Percentiles rank a stretch among this genome's conserved stretches.
These are phyloP conservation scores for Hanseniaspora clermontiae DNA, from an alignment of 805 yeast species.

Conservation along the genomic window DNA sequence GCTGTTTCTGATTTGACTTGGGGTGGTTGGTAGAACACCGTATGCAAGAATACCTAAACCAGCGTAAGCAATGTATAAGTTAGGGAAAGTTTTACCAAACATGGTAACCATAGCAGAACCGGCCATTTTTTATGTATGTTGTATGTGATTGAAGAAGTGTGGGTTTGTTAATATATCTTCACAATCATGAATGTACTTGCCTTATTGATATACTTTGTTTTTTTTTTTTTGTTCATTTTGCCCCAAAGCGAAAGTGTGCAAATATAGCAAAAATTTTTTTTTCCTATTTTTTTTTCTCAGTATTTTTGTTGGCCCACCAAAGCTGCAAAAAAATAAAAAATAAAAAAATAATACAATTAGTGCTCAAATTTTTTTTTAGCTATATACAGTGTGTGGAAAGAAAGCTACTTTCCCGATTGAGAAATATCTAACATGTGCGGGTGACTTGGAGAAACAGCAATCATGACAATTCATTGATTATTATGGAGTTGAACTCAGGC, in stretches of 20 bases:
- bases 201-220: no score
- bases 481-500: constrained; percentile 38
- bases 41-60: constrained; percentile 8
- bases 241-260: not conserved
- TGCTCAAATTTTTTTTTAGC: no score
- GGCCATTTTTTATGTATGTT: constrained; percentile 3
- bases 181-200: no score
- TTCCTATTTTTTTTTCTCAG: not conserved
- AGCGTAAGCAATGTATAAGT: constrained; percentile 9
- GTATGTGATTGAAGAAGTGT: constrained; percentile 6
- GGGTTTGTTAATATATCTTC: not conserved
- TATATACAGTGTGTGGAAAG: no score
- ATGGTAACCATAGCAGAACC: constrained; percentile 12
- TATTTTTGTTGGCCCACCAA: not conserved
- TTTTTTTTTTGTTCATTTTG: no score
- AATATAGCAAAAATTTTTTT: not conserved
- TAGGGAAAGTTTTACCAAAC: constrained; percentile 12
- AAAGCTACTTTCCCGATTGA: no score
- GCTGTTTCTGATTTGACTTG: constrained; percentile 8
- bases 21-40: constrained; percentile 8
- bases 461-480: constrained; percentile 40
- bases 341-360: no score
- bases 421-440: not conserved
- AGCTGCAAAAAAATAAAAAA: no score
- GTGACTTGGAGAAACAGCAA: not conserved